Conservation (phyloP, 129 eudicot species). For the Tagetes erecta region DNA sequence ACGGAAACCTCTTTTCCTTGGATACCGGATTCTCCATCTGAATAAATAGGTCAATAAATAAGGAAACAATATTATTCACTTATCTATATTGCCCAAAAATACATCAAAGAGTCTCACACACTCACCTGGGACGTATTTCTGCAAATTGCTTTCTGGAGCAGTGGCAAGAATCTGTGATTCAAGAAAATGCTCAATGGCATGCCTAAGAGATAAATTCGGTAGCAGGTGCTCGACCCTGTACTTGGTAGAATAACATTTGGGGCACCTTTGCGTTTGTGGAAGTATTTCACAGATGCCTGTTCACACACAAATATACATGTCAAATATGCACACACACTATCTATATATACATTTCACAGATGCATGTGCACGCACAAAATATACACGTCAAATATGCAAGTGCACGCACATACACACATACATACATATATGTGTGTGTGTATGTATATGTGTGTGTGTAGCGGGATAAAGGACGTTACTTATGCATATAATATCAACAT, state of each 20-base stretch:
- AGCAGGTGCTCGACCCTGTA: constrained; percentile 64
- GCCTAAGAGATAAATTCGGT: constrained; percentile 84
- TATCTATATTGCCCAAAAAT: not conserved
- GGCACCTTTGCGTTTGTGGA: constrained; percentile 56
- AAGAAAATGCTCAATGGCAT: constrained; percentile 79
- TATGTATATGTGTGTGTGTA: not conserved
- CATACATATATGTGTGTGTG: constrained; percentile 2
- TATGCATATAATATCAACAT: constrained; percentile 14
- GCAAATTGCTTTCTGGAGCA: constrained; percentile 55
- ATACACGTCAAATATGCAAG: constrained; percentile 55
- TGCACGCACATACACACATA: constrained; percentile 15
- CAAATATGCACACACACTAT: not conserved
- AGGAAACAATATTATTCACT: not conserved
- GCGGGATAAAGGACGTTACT: not conserved
- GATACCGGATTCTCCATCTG: constrained; percentile 96
- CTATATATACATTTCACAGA: constrained; percentile 34
- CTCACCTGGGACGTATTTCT: constrained; percentile 78
- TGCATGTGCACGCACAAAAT: constrained; percentile 49
- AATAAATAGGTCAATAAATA: constrained; percentile 17
- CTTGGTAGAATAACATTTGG: constrained; percentile 67
- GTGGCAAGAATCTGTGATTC: constrained; percentile 57
- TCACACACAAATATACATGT: constrained; percentile 18
- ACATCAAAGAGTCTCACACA: constrained; percentile 35
- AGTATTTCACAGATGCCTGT: constrained; percentile 74
- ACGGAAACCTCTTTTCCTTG: constrained; percentile 57